These are phyloP conservation scores for Schizochytrium sp. DNA, from an alignment of 108 stramenopile species.

Conservation along the genomic window DNA sequence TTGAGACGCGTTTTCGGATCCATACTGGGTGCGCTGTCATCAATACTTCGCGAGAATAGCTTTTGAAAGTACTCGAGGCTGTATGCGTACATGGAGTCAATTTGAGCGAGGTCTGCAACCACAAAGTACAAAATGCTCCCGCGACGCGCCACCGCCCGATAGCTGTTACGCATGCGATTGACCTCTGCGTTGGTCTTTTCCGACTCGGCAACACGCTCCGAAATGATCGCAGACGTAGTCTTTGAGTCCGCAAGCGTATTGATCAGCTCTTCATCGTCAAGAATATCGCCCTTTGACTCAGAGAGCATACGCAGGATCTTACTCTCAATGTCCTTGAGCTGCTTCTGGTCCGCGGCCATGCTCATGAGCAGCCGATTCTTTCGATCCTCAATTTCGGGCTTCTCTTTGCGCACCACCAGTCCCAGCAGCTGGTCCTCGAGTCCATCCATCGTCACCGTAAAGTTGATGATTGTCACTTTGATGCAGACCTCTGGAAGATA, in stretches of 20 bases:
- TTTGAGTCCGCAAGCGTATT: constrained; percentile 31
- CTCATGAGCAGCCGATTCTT: constrained; percentile 29
- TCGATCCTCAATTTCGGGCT: constrained; percentile 40
- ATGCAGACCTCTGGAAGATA: constrained; percentile 35
- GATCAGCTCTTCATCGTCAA: constrained; percentile 36
- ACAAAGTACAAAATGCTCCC: constrained; percentile 37
- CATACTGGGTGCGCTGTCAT: constrained; percentile 25
- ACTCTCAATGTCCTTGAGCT: constrained; percentile 15
- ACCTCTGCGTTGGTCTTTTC: constrained; percentile 28
- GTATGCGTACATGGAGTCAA: constrained; percentile 40
- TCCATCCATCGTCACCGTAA: constrained; percentile 20
- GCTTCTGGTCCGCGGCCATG: constrained; percentile 33
- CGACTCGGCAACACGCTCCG: constrained; percentile 31
- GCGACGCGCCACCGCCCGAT: constrained; percentile 31
- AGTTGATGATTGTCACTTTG: constrained; percentile 26
- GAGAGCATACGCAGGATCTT: background rate
- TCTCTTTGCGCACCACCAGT: constrained; percentile 32
- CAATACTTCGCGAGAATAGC: background rate
- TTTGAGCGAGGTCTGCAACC: constrained; percentile 32
- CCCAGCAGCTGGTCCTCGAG: constrained; percentile 36
- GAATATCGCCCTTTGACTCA: constrained; percentile 16
- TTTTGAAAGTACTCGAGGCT: constrained; percentile 35
- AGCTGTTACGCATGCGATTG: constrained; percentile 27
- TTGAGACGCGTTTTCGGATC: constrained; percentile 14
- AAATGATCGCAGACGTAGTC: constrained; percentile 24